Evolutionary conservation across 257 asterid genomes (phyloP).

Genomic region (Marsdenia floribunda): DNA sequence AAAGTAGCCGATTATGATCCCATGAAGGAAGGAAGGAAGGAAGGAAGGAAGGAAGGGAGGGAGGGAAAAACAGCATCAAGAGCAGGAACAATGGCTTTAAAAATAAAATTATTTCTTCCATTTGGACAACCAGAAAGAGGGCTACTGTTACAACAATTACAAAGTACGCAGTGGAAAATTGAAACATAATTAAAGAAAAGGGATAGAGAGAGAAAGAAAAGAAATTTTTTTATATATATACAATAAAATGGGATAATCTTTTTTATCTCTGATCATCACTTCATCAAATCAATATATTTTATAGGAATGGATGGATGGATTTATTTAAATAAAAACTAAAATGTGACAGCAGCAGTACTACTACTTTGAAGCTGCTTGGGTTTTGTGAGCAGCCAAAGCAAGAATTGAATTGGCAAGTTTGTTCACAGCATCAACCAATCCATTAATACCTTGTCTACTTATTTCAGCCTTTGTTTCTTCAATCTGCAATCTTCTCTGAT

Average conservation of each 20-base stretch:
- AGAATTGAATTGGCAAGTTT: constrained; percentile 72
- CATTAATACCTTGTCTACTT: constrained; percentile 62
- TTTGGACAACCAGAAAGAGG: no score
- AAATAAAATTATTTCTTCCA: no score
- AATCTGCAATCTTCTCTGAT: constrained; percentile 60
- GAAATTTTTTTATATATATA: not conserved
- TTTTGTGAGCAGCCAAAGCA: constrained; percentile 54
- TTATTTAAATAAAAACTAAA: not conserved
- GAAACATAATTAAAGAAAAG: no score
- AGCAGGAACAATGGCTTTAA: no score
- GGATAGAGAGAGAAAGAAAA: no score
- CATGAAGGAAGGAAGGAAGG: no score
- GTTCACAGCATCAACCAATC: constrained; percentile 77
- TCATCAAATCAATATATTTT: not conserved
- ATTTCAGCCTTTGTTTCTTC: constrained; percentile 83
- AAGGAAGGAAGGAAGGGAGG: no score
- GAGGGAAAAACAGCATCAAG: no score
- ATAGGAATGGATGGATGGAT: not conserved
- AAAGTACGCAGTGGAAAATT: no score
- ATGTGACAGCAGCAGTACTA: not conserved
- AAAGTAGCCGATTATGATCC: no score
- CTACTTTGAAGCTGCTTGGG: constrained; percentile 24
- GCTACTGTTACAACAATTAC: no score
- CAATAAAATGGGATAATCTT: constrained; percentile 7
- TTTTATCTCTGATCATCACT: not conserved